phyloP scores from a whole-genome alignment of 106 monocot species.

The Apostasia shenzhenica region DNA sequence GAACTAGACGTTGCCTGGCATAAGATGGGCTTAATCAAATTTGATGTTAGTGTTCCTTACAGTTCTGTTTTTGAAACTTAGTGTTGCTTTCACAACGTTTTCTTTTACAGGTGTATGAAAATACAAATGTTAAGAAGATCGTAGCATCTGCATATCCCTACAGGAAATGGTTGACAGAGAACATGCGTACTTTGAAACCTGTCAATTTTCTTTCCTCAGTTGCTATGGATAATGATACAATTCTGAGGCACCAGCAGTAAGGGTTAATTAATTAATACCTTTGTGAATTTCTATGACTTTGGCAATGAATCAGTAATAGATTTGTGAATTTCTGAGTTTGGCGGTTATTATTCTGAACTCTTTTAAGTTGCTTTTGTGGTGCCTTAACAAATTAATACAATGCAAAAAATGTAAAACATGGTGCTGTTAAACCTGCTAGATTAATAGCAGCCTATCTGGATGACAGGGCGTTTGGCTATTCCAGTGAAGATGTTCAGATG shows the following conservation, averaged over 20 bases:
- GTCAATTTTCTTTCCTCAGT: constrained; percentile 75
- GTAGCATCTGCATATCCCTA: constrained; percentile 78
- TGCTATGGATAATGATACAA: constrained; percentile 67
- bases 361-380: too few relatives aligned
- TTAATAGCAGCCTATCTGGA: too few relatives aligned
- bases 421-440: too few relatives aligned
- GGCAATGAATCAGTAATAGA: background rate
- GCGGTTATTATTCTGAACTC: background rate
- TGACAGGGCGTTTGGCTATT: constrained; percentile 90
- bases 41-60: too few relatives aligned
- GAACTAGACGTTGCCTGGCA: too few relatives aligned
- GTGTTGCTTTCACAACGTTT: background rate
- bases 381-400: too few relatives aligned
- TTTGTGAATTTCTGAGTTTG: background rate
- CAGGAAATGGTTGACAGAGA: constrained; percentile 77
- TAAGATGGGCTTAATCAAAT: too few relatives aligned
- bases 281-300: background rate
- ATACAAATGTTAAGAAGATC: constrained; percentile 88
- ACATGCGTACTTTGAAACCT: constrained; percentile 72
- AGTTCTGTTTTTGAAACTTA: too few relatives aligned
- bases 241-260: constrained; percentile 89
- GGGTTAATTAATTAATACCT: constrained; percentile 6
- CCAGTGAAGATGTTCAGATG: constrained; percentile 99
- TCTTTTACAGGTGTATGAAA: constrained; percentile 74
- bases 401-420: too few relatives aligned